Percentiles rank a stretch among this genome's conserved stretches.
Evolutionary conservation across 495 filamentous ascomycete species (phyloP).

Genomic region (Podospora didyma): DNA sequence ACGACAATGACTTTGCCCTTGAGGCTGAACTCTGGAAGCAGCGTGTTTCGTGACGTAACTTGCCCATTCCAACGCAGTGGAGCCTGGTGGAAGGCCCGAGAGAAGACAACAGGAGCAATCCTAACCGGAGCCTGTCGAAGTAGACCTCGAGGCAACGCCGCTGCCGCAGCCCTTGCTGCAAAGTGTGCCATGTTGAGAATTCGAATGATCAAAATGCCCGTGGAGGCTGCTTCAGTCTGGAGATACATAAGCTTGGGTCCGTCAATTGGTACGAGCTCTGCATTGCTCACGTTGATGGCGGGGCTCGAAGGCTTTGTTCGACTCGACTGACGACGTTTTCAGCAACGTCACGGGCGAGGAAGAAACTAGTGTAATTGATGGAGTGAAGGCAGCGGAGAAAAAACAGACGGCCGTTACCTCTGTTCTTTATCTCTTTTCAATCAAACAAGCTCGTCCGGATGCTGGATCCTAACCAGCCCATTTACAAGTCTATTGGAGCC

Average conservation of each 20-base stretch:
- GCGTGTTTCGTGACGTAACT: slow-evolving; percentile 7
- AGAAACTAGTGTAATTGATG: too few species aligned
- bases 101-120: background rate
- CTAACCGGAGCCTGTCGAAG: background rate
- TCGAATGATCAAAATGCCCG: background rate
- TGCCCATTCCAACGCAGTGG: background rate
- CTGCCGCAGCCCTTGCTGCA: background rate
- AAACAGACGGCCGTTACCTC: too few species aligned
- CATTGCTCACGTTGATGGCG: too few species aligned
- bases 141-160: background rate
- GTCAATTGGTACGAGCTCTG: too few species aligned
- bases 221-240: background rate
- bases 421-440: too few species aligned
- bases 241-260: background rate
- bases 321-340: too few species aligned
- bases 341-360: too few species aligned
- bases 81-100: slow-evolving; percentile 14
- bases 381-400: too few species aligned
- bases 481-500: too few species aligned
- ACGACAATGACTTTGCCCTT: slow-evolving; percentile 72
- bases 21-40: slow-evolving; percentile 75
- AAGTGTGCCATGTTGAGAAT: background rate
- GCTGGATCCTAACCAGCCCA: too few species aligned
- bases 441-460: too few species aligned
- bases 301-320: too few species aligned